These are phyloP conservation scores for Ustilaginoidea virens DNA, from an alignment of 2,329 filamentous ascomycete genomes.

Conservation along the genomic window DNA sequence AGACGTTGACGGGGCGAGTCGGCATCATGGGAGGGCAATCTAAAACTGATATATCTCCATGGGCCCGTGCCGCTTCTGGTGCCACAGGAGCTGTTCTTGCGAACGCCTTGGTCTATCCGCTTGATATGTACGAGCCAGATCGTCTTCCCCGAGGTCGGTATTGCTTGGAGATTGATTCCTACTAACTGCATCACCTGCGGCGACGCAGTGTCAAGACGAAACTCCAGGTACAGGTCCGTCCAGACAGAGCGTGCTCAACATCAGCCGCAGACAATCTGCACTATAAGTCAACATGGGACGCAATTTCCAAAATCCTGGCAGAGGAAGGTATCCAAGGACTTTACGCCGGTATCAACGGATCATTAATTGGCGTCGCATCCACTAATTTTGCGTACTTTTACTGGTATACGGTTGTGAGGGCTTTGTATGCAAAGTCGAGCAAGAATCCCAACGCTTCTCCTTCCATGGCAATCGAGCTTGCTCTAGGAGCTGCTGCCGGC, in stretches of 20 bases:
- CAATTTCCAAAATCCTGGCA: slow-evolving; percentile 67
- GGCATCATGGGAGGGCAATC: slow-evolving; percentile 35
- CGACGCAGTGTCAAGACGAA: slow-evolving; percentile 73
- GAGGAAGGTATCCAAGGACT: slow-evolving; percentile 70
- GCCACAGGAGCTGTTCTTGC: slow-evolving; percentile 86
- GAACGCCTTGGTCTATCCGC: slow-evolving; percentile 87
- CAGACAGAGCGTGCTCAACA: slow-evolving; percentile 21
- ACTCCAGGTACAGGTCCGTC: slow-evolving; percentile 84
- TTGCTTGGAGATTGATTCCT: neutral
- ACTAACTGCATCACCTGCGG: no score
- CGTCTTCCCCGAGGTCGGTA: neutral
- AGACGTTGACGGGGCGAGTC: no score
- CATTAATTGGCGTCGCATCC: slow-evolving; percentile 81
- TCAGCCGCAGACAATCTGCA: slow-evolving; percentile 41
- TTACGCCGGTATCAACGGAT: slow-evolving; percentile 77
- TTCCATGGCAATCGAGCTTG: slow-evolving; percentile 67
- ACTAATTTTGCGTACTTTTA: slow-evolving; percentile 99
- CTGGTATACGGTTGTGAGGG: slow-evolving; percentile 86
- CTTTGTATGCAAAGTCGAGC: slow-evolving; percentile 54
- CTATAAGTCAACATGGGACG: slow-evolving; percentile 79
- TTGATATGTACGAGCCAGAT: slow-evolving; percentile 64
- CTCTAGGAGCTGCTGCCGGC: slow-evolving; percentile 73
- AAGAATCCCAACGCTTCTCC: slow-evolving; percentile 36
- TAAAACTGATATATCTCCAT: slow-evolving; percentile 68
- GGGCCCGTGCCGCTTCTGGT: slow-evolving; percentile 85